Conservation (phyloP, 352 stramenopile species). For the Lagenidium giganteum region DNA sequence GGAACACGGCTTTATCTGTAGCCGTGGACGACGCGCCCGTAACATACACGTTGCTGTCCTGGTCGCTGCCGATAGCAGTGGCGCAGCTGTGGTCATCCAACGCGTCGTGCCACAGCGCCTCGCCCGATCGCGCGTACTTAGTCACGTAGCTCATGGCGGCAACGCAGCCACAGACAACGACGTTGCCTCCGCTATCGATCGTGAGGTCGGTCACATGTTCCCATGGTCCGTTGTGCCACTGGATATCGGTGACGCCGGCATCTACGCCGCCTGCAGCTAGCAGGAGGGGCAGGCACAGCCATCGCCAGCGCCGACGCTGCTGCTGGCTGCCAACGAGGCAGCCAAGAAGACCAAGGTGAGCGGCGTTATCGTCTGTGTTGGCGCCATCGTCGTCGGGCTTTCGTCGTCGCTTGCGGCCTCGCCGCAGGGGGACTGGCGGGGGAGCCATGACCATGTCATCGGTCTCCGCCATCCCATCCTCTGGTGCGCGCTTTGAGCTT, state of each 20-base stretch:
- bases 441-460: no score
- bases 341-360: no score
- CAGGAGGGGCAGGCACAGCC: no score
- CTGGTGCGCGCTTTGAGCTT: no score
- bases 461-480: no score
- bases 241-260: no score
- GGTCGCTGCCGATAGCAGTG: conserved; percentile 3
- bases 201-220: not conserved
- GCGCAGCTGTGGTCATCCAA: not conserved
- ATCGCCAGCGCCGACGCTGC: no score
- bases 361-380: no score
- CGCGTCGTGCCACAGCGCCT: conserved; percentile 4
- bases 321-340: no score
- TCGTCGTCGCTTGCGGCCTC: conserved; percentile 3
- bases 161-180: conserved; percentile 11
- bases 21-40: not conserved
- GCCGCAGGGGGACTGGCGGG: no score
- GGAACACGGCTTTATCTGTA: conserved; percentile 6
- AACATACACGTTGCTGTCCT: conserved; percentile 1
- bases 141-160: not conserved
- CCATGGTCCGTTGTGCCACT: not conserved
- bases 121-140: conserved; percentile 6
- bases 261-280: no score
- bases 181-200: conserved; percentile 4
- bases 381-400: conserved; percentile 3